phyloP scores from a whole-genome alignment of 148 eudicot species.

The Drosera capensis region DNA sequence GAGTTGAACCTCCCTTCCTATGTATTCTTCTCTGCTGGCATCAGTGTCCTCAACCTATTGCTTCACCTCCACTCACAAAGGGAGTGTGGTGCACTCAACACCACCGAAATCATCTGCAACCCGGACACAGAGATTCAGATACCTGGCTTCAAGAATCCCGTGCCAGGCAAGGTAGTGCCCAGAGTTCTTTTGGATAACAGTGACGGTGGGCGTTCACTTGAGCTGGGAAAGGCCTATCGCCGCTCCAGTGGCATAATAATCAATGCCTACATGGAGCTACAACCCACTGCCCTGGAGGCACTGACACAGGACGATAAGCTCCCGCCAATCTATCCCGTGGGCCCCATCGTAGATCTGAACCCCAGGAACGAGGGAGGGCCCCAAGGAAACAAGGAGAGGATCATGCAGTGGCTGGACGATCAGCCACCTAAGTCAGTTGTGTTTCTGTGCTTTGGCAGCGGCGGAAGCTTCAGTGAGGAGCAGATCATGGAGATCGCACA shows the following conservation, averaged over 20 bases:
- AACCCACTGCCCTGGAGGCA: neutral
- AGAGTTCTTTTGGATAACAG: neutral
- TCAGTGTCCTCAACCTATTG: slow-evolving; percentile 2
- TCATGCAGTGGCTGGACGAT: slow-evolving; percentile 6
- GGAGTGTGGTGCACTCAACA: slow-evolving; percentile 6
- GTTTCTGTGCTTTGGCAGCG: slow-evolving; percentile 10
- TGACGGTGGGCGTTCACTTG: neutral
- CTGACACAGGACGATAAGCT: neutral
- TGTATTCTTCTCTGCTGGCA: neutral
- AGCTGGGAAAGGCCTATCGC: neutral
- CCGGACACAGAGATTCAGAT: neutral
- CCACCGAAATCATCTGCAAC: neutral
- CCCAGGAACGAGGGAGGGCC: neutral
- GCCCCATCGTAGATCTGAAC: slow-evolving; percentile 5
- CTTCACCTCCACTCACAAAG: slow-evolving; percentile 4
- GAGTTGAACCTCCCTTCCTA: slow-evolving; percentile 2
- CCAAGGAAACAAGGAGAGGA: neutral
- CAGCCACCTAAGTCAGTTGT: slow-evolving; percentile 9
- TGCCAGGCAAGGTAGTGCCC: slow-evolving; percentile 6
- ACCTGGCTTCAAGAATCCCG: slow-evolving; percentile 10
- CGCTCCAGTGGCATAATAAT: slow-evolving; percentile 6
- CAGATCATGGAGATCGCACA: slow-evolving; percentile 9
- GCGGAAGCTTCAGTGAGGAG: slow-evolving; percentile 4
- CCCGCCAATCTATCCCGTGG: slow-evolving; percentile 5
- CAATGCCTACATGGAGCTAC: slow-evolving; percentile 9